Evolutionary conservation across 352 stramenopile species (phyloP).

Genomic region (Pythium myriotylum): DNA sequence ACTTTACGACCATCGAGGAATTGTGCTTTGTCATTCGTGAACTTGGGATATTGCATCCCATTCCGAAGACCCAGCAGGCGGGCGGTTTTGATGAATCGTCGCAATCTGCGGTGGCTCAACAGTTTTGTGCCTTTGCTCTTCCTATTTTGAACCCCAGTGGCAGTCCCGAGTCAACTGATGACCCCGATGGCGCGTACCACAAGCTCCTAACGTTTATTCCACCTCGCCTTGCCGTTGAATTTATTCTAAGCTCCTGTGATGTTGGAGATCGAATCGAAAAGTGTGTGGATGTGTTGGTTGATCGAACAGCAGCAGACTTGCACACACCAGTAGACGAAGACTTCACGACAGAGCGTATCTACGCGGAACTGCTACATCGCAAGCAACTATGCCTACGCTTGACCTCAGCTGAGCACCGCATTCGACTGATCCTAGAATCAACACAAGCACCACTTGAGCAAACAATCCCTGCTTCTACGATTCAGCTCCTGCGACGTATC

Average conservation of each 20-base stretch:
- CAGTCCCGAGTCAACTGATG: background rate
- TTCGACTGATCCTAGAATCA: background rate
- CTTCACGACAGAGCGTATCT: background rate
- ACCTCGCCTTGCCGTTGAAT: slow-evolving; percentile 17
- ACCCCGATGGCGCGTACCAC: slow-evolving; percentile 19
- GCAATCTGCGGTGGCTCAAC: slow-evolving; percentile 5
- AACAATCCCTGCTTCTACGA: background rate
- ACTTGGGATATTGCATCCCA: background rate
- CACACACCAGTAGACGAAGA: background rate
- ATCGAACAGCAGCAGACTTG: background rate
- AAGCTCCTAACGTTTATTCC: slow-evolving; percentile 21
- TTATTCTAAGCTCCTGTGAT: slow-evolving; percentile 17
- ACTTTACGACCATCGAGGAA: slow-evolving; percentile 11
- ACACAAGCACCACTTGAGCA: background rate
- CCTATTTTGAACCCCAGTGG: background rate
- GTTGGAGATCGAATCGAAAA: slow-evolving; percentile 10
- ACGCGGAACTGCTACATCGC: slow-evolving; percentile 9
- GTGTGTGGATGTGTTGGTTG: slow-evolving; percentile 17
- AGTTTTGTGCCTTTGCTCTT: slow-evolving; percentile 24
- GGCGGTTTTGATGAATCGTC: background rate
- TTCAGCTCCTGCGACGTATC: slow-evolving; percentile 4
- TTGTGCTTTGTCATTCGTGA: slow-evolving; percentile 6
- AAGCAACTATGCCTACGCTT: slow-evolving; percentile 4
- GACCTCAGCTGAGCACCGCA: background rate
- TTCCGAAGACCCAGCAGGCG: background rate